These are phyloP conservation scores for Neurospora sublineolata DNA, from an alignment of 495 filamentous ascomycete genomes.

Conservation along the genomic window DNA sequence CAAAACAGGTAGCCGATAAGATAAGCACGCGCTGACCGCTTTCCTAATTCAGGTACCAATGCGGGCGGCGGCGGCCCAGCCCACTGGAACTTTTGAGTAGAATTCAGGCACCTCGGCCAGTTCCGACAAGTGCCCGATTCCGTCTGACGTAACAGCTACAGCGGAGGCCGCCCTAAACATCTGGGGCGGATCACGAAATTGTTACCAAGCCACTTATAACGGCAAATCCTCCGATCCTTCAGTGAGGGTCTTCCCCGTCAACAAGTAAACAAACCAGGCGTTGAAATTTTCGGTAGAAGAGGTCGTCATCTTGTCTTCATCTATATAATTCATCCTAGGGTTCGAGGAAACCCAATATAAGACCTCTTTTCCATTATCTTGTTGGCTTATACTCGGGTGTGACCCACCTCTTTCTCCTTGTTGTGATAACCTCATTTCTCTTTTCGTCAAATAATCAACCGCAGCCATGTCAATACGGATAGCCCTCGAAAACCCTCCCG, in stretches of 20 bases:
- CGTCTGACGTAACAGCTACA: neutral
- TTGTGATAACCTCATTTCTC: neutral
- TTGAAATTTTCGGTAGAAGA: neutral
- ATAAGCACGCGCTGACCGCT: slow-evolving; percentile 4
- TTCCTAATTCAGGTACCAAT: neutral
- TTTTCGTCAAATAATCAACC: slow-evolving; percentile 33
- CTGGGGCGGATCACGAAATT: neutral
- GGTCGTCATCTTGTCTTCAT: neutral
- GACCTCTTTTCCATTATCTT: neutral
- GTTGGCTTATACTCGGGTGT: neutral
- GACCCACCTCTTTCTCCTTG: neutral
- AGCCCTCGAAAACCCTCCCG: slow-evolving; percentile 58
- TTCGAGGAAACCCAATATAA: neutral
- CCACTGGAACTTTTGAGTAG: neutral
- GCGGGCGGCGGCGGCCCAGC: neutral
- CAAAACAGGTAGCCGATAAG: slow-evolving; percentile 12
- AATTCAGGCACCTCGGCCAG: neutral
- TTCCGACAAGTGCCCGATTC: neutral
- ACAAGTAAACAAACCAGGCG: neutral
- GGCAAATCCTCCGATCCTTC: neutral
- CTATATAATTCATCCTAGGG: neutral
- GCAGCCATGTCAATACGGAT: slow-evolving; percentile 65
- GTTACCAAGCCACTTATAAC: neutral
- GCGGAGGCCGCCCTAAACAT: neutral
- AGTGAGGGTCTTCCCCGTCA: neutral